Conservation (phyloP, 1,139 yeast species). For the Hansenula anomala region DNA sequence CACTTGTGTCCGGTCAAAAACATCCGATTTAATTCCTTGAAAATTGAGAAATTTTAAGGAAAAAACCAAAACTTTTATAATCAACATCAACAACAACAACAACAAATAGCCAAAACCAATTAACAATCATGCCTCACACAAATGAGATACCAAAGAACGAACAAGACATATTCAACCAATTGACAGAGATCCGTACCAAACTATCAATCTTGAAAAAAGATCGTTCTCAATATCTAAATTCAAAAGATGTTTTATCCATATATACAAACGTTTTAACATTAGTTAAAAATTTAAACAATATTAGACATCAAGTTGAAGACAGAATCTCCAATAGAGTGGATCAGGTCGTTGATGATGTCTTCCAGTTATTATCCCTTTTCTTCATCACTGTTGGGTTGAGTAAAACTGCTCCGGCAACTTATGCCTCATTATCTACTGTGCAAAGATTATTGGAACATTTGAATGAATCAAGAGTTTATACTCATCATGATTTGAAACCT, state of each 20-base stretch:
- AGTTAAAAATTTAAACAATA: constrained; percentile 45
- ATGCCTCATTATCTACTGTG: constrained; percentile 82
- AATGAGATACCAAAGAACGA: constrained; percentile 47
- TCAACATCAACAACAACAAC: not conserved
- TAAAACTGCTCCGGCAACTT: constrained; percentile 89
- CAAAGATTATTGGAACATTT: constrained; percentile 77
- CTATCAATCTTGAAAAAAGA: constrained; percentile 60
- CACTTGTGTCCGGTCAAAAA: not conserved
- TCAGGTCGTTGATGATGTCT: constrained; percentile 76
- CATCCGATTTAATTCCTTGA: constrained; percentile 1
- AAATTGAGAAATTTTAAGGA: not conserved
- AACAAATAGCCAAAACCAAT: too few species aligned
- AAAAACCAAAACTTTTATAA: not conserved
- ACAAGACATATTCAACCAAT: constrained; percentile 41
- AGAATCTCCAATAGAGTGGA: constrained; percentile 44
- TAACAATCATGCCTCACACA: constrained; percentile 19
- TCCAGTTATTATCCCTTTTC: constrained; percentile 80
- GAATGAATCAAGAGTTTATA: constrained; percentile 74
- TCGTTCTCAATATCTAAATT: constrained; percentile 56
- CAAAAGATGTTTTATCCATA: constrained; percentile 54
- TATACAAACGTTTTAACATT: constrained; percentile 49
- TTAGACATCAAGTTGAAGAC: constrained; percentile 27
- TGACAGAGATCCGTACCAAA: constrained; percentile 43
- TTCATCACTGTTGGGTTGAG: constrained; percentile 89
- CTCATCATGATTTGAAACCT: constrained; percentile 77